A percentile compares a stretch with the other conserved stretches of the same genome.
These are phyloP conservation scores for Deinandra increscens DNA, from an alignment of 129 eudicot genomes.

Conservation along the genomic window DNA sequence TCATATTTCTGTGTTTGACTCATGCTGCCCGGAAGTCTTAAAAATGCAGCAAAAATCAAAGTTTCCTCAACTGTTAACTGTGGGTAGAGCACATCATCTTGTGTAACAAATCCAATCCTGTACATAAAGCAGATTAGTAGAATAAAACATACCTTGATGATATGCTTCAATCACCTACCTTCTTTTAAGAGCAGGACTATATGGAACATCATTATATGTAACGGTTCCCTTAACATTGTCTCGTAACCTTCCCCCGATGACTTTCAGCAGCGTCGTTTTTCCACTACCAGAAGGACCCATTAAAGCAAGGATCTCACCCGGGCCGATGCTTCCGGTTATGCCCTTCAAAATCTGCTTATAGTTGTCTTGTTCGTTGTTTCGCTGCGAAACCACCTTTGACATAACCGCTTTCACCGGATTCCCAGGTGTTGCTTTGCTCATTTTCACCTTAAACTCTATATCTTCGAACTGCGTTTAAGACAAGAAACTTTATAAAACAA, in stretches of 20 bases:
- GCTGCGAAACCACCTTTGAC: constrained; percentile 60
- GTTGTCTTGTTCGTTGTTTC: constrained; percentile 46
- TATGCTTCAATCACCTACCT: constrained; percentile 36
- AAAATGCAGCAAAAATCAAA: constrained; percentile 75
- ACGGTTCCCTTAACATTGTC: constrained; percentile 46
- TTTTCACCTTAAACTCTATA: constrained; percentile 79
- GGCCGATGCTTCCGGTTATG: constrained; percentile 87
- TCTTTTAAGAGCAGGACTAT: constrained; percentile 78
- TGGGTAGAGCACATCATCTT: constrained; percentile 91
- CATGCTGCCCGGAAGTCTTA: constrained; percentile 87
- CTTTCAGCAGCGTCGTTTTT: constrained; percentile 80
- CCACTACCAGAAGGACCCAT: constrained; percentile 99
- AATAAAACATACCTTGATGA: background rate
- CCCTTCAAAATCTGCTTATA: constrained; percentile 89
- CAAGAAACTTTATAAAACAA: background rate
- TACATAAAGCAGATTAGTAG: background rate
- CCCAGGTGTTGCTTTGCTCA: constrained; percentile 40
- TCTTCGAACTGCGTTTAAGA: constrained; percentile 69
- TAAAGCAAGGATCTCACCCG: constrained; percentile 87
- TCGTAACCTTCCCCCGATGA: constrained; percentile 75
- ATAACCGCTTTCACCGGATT: constrained; percentile 71
- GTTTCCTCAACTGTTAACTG: constrained; percentile 95
- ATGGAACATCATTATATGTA: constrained; percentile 71
- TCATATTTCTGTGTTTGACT: constrained; percentile 66
- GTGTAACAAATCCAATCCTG: constrained; percentile 96